Evolutionary conservation across 768 basidiomycete species (phyloP).

Genomic region (Suillus ampliporus): DNA sequence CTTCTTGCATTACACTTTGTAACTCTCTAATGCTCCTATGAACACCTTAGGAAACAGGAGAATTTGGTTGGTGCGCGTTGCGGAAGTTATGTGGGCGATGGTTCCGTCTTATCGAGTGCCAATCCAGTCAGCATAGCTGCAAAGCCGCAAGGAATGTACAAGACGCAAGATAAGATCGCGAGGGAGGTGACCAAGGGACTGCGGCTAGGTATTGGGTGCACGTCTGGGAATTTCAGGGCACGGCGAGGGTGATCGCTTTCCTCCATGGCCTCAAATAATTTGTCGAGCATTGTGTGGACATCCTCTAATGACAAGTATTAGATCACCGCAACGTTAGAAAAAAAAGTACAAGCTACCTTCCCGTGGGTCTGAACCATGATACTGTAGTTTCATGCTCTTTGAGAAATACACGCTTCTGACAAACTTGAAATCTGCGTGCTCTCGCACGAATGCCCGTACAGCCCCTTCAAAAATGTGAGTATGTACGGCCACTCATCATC

Average conservation of each 20-base stretch:
- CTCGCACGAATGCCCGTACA: background rate
- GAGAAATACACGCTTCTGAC: background rate
- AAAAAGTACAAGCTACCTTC: background rate
- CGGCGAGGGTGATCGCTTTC: background rate
- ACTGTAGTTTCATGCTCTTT: background rate
- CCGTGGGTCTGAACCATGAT: background rate
- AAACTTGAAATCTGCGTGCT: background rate
- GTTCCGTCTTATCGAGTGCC: slow-evolving; percentile 1
- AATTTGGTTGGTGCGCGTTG: background rate
- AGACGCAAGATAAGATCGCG: background rate
- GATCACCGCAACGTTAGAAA: background rate
- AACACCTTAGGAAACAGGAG: background rate
- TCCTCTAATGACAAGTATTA: background rate
- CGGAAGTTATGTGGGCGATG: background rate
- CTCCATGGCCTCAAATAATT: slow-evolving; percentile 2
- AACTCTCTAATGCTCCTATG: background rate
- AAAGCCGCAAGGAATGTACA: slow-evolving; percentile 4
- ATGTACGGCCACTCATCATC: background rate
- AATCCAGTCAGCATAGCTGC: background rate
- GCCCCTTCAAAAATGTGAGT: background rate
- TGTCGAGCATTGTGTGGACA: slow-evolving; percentile 5
- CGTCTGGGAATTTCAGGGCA: background rate
- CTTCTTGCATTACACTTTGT: background rate
- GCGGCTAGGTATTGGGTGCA: background rate
- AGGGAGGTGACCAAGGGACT: background rate